Base-by-base conservation (phyloP, 2,329 filamentous ascomycete genomes). In the Aureobasidium leucospermi region DNA sequence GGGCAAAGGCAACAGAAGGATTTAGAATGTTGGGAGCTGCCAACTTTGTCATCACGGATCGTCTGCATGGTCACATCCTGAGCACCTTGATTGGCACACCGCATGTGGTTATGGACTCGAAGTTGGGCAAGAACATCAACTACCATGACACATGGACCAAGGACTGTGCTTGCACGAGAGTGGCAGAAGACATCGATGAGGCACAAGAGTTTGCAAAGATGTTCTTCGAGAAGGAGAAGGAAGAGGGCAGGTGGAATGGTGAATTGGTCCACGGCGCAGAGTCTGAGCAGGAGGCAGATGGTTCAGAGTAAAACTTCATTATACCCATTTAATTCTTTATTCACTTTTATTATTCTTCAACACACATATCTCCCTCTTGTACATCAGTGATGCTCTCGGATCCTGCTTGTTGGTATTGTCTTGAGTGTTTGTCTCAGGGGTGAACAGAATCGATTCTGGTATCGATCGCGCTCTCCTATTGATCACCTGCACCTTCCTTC, bases 1-100 rank as follows among this genome's bases (percentile, higher is more conserved):
- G 56, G 56, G 56, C 56, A 41, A 58, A 58, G 31, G 56, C 56
- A 32, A 45, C 43, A 29, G 56, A 48, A n/a, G 56, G 56, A 19
- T 58, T 58, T 36, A 46, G 46, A 23, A 48, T 58, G 43, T 45
- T 58, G 7, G 56, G 56, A 28, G 43, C 56, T 16, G 56, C 56
- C 38, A 58, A 49, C n/a, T 58, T 58, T 16, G 45, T 58, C 56
- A 58, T 58, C 56, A 58, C 56, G 6, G 56, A 58, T 29, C 56
- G 56, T 29, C n/a, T 58, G 43, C 56, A 58, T 43, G 56, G 56
- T 29, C 56, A 58, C 15, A 58, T 58, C 36, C 10, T 58, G 56
- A 58, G 56, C 34, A 58, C 56, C 11, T 9, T 58, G n/a, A 58
- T 58, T 34, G 56, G 56, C n/a, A 39, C 34, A 11, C 56, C 56